phyloP scores from a whole-genome alignment of 768 basidiomycete genomes.

The Tricholoma sp. region DNA sequence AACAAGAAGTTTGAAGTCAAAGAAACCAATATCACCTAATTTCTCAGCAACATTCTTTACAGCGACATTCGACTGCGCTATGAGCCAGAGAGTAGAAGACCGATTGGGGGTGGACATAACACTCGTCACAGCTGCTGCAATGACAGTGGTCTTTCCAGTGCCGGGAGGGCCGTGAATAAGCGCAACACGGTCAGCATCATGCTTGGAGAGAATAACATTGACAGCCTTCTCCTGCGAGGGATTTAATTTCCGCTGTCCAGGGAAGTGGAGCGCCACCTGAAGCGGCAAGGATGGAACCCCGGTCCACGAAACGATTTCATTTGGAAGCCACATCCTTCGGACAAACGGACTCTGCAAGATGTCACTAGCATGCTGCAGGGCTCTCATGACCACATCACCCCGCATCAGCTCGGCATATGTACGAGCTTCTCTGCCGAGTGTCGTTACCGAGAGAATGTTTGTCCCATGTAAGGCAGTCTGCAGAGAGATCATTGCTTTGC shows the following conservation, averaged over 20 bases:
- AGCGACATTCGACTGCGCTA: conserved; percentile 73
- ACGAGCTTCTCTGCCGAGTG: conserved; percentile 41
- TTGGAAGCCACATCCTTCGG: conserved; percentile 28
- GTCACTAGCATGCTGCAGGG: conserved; percentile 20
- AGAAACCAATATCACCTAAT: conserved; percentile 40
- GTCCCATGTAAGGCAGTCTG: conserved; percentile 21
- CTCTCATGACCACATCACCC: conserved; percentile 20
- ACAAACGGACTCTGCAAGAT: conserved; percentile 31
- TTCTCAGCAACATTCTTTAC: conserved; percentile 81
- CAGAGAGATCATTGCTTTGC: conserved; percentile 28
- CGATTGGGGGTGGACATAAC: conserved; percentile 23
- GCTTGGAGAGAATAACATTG: conserved; percentile 27
- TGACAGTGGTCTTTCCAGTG: conserved; percentile 62
- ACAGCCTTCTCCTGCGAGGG: conserved; percentile 31
- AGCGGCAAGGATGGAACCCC: not conserved
- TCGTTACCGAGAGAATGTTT: conserved; percentile 29
- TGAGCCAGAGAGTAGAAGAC: conserved; percentile 48
- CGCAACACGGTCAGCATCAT: conserved; percentile 22
- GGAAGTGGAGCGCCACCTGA: conserved; percentile 14
- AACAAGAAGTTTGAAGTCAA: conserved; percentile 56
- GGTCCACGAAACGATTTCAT: conserved; percentile 11
- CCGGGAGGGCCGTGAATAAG: conserved; percentile 53
- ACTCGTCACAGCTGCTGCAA: conserved; percentile 42
- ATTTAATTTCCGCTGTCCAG: conserved; percentile 24
- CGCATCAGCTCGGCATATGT: conserved; percentile 41